Evolutionary conservation across 2,329 filamentous ascomycete genomes (phyloP), one percentile per base, ranked within the genome.

Genomic region (Penicillium hesseltinei): DNA sequence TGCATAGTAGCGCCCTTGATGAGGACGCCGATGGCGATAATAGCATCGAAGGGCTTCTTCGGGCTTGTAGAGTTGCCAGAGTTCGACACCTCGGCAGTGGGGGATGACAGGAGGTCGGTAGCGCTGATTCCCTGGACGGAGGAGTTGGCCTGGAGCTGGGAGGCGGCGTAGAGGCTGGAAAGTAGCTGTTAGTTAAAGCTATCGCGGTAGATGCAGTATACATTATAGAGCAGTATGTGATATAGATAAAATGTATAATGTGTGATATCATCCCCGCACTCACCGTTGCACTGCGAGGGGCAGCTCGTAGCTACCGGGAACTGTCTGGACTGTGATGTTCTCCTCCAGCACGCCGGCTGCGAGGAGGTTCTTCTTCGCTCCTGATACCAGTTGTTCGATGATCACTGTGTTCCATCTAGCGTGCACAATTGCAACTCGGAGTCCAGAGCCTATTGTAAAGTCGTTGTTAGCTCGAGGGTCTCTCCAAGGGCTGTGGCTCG

Each of bases 1-100:
- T 99, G 94, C 92, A 97, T 97, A 7, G 94, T 97, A 78, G 96
- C 90, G 74, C 94, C 94, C 81, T 99, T 99, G 80, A 99, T 97
- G 60, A 99, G 85, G 56, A 96, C 92, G 55, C 94, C 94, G 66
- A 99, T 90, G 52, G 94, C 92, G 65, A 99, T 92, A 62, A 99
- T 87, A 61, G 94, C 94, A 72, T 97, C 93, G 69, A 97, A 97
- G 21, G 91, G 85, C 49, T 73, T 70, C 21, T 75, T 69, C 4
- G 69, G 51, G n/a, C 75, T 72, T 3, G 77, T 65, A 3, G 77
- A 61, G 19, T 68, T 73, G 44, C 62, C 62, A 33, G 47, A 76
- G 67, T 82, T 77, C 29, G 82, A 80, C 33, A 92, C 82, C 74
- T 96, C 89, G 31, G 88, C 82, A 1, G 89, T 81, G 1, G 84